Conservation (phyloP, 1,284 basidiomycete genomes). For the Irpex sp. region DNA sequence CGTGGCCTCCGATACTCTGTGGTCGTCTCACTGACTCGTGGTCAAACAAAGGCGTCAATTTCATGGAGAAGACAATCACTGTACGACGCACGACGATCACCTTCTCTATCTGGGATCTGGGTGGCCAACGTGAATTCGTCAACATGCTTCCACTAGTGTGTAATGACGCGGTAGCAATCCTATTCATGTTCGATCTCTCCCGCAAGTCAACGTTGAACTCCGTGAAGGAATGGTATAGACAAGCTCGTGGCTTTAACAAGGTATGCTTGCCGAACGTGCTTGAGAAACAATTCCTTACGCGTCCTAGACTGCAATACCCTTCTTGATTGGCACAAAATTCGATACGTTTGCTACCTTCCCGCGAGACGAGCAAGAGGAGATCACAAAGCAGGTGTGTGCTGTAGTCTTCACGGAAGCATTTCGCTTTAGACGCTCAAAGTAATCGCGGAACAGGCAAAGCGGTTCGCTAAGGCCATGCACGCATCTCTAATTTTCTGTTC, state of each 20-base stretch:
- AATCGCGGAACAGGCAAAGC: slow-evolving; percentile 63
- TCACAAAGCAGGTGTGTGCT: slow-evolving; percentile 82
- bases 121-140: slow-evolving; percentile 96
- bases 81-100: slow-evolving; percentile 98
- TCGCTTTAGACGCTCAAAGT: slow-evolving; percentile 10
- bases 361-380: slow-evolving; percentile 97
- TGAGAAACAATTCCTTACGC: not conserved
- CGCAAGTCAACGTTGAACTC: slow-evolving; percentile 96
- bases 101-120: slow-evolving; percentile 99
- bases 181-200: slow-evolving; percentile 99
- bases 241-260: slow-evolving; percentile 98
- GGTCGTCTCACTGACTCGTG: not conserved
- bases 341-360: slow-evolving; percentile 96
- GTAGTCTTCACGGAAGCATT: not conserved
- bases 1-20: slow-evolving; percentile 23
- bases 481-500: slow-evolving; percentile 98
- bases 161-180: slow-evolving; percentile 96
- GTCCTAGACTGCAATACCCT: slow-evolving; percentile 87
- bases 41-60: slow-evolving; percentile 80
- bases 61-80: slow-evolving; percentile 99
- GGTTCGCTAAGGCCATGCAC: slow-evolving; percentile 98
- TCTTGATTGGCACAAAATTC: slow-evolving; percentile 97
- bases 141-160: slow-evolving; percentile 98
- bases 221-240: slow-evolving; percentile 99
- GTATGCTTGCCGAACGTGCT: slow-evolving; percentile 38